phyloP scores from a whole-genome alignment of 2,329 filamentous ascomycete species.

The Periconia digitata region DNA sequence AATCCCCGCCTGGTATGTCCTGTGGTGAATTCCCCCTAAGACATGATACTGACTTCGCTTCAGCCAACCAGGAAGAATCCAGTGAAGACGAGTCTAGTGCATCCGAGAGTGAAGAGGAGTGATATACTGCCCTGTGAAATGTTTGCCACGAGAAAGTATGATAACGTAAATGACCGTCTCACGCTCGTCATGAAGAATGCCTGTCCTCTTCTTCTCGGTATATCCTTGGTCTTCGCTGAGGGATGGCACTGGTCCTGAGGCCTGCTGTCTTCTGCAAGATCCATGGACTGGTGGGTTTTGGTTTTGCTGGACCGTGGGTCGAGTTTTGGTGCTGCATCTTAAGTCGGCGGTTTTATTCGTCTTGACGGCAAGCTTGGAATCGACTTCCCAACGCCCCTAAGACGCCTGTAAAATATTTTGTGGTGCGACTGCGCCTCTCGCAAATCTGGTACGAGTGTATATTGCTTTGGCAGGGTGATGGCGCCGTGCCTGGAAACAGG shows the following conservation, averaged over 20 bases:
- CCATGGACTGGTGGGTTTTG: too few relatives aligned
- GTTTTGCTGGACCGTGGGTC: too few relatives aligned
- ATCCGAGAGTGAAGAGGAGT: slow-evolving; percentile 55
- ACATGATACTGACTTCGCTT: slow-evolving; percentile 3
- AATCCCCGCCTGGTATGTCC: slow-evolving; percentile 46
- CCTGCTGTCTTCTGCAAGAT: too few relatives aligned
- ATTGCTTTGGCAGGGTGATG: slow-evolving; percentile 2
- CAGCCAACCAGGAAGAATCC: slow-evolving; percentile 46
- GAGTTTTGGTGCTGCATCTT: too few relatives aligned
- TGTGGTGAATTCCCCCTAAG: slow-evolving; percentile 5
- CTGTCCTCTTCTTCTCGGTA: background rate
- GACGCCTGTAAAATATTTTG: slow-evolving; percentile 20
- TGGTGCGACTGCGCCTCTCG: slow-evolving; percentile 1
- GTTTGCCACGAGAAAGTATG: too few relatives aligned
- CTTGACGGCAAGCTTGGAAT: background rate
- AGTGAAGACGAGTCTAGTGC: slow-evolving; percentile 56
- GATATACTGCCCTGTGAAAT: slow-evolving; percentile 7
- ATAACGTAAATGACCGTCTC: too few relatives aligned
- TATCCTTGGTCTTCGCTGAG: background rate
- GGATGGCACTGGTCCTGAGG: too few relatives aligned
- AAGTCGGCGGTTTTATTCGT: background rate
- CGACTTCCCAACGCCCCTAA: too few relatives aligned
- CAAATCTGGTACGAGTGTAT: background rate
- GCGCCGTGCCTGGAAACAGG: slow-evolving; percentile 17
- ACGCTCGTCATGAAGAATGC: too few relatives aligned